phyloP scores from a whole-genome alignment of 1,139 yeast genomes.

The Kodamaea plutei region DNA sequence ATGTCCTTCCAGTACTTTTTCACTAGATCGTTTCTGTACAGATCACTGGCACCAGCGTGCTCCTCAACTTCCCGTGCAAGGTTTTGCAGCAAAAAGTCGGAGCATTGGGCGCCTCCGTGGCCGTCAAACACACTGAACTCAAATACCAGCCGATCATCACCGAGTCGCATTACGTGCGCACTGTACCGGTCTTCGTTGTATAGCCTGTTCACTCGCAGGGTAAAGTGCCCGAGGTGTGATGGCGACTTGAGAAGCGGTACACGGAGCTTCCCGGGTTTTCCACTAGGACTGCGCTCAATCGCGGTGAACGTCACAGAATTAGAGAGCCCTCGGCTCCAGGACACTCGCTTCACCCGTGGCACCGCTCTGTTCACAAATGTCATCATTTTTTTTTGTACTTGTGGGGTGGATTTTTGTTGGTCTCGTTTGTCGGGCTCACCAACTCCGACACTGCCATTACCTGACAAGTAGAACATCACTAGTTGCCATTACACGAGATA shows the following conservation, averaged over 20 bases:
- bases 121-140: slow-evolving; percentile 84
- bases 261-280: slow-evolving; percentile 26
- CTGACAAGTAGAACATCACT: too few species aligned
- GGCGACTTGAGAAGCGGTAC: slow-evolving; percentile 67
- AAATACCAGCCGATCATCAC: slow-evolving; percentile 32
- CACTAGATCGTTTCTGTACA: slow-evolving; percentile 33
- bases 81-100: slow-evolving; percentile 51
- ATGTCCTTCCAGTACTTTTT: slow-evolving; percentile 52
- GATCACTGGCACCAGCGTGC: slow-evolving; percentile 21
- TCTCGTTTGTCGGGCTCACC: too few species aligned
- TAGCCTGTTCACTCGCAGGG: slow-evolving; percentile 71
- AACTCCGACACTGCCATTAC: too few species aligned
- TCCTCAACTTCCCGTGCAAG: slow-evolving; percentile 56
- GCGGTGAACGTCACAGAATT: slow-evolving; percentile 27
- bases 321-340: too few species aligned
- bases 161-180: slow-evolving; percentile 51
- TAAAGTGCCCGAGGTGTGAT: slow-evolving; percentile 72
- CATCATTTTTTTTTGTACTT: too few species aligned
- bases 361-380: too few species aligned
- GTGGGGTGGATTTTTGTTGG: too few species aligned
- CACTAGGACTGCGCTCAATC: slow-evolving; percentile 14
- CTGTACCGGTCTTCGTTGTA: slow-evolving; percentile 79
- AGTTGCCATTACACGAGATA: too few species aligned
- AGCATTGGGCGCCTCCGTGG: slow-evolving; percentile 83
- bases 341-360: too few species aligned